These are phyloP conservation scores for Mrakia gelida DNA, from an alignment of 768 basidiomycete genomes.

Conservation along the genomic window DNA sequence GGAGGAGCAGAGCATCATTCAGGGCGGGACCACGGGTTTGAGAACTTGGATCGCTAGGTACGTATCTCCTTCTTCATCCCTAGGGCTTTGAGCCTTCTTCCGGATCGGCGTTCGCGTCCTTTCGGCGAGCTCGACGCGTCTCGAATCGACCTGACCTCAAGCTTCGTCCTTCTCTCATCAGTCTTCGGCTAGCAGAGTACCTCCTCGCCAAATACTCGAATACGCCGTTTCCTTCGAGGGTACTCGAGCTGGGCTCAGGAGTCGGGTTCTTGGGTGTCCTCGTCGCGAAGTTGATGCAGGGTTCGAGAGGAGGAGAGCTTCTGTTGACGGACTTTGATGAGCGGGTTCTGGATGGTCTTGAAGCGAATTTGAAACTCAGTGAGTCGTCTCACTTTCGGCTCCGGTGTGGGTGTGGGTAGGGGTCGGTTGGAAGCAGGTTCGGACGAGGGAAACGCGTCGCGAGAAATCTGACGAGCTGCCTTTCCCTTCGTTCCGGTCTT, in stretches of 20 bases:
- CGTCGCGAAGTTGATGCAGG: neutral
- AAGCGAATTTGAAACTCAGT: conserved; percentile 21
- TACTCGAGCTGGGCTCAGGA: conserved; percentile 23
- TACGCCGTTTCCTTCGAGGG: neutral
- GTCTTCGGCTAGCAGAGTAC: conserved; percentile 26
- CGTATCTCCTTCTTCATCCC: neutral
- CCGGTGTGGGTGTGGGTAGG: too few species aligned
- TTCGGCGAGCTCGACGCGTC: neutral
- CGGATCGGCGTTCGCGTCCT: too few species aligned
- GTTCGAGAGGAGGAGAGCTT: neutral
- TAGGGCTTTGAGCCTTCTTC: neutral
- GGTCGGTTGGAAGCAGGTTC: too few species aligned
- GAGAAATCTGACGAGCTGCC: too few species aligned
- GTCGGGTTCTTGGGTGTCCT: conserved; percentile 18
- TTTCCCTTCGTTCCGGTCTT: too few species aligned
- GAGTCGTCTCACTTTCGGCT: neutral
- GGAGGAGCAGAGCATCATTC: conserved; percentile 31
- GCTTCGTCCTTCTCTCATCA: neutral
- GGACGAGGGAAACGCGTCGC: too few species aligned
- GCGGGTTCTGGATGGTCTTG: conserved; percentile 13
- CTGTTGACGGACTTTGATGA: conserved; percentile 27
- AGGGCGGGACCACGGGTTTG: conserved; percentile 28
- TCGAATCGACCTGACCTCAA: neutral
- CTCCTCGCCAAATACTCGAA: neutral
- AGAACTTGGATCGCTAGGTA: conserved; percentile 28